A percentile compares a stretch with the other conserved stretches of the same genome.
Evolutionary conservation across 2,329 filamentous ascomycete species (phyloP).

Genomic region (Cytospora mali): DNA sequence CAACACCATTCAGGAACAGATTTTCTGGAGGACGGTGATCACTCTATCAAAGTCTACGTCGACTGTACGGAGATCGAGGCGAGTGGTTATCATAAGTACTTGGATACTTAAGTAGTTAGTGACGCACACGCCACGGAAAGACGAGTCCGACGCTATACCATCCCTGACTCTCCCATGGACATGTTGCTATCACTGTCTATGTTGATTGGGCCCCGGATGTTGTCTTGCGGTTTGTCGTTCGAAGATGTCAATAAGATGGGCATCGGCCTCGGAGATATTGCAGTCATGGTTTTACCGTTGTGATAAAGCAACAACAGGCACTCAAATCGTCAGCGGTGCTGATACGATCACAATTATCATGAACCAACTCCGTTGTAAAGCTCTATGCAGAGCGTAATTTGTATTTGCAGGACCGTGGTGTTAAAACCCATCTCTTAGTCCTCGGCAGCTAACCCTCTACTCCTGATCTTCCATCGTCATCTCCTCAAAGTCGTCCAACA

Average conservation of each 20-base stretch:
- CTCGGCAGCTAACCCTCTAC: constrained; percentile 4
- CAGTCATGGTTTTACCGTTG: not conserved
- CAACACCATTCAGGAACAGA: not conserved
- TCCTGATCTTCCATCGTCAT: constrained; percentile 66
- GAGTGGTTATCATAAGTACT: no score
- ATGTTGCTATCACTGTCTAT: no score
- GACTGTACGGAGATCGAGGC: no score
- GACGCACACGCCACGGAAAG: no score
- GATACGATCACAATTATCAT: not conserved
- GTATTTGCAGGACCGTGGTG: not conserved
- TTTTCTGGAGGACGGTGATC: not conserved
- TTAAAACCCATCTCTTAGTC: no score
- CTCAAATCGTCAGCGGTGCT: not conserved
- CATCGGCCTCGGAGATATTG: not conserved
- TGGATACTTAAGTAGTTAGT: no score
- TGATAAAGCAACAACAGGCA: not conserved
- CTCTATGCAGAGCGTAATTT: not conserved
- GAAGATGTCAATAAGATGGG: no score
- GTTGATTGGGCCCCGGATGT: no score
- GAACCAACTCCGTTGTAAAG: not conserved
- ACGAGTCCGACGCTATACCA: no score
- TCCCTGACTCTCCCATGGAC: no score
- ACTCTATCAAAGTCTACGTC: no score
- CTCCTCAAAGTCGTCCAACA: constrained; percentile 93
- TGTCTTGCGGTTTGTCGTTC: no score